A percentile compares a stretch with the other conserved stretches of the same genome.
Evolutionary conservation across 139 green algal species (phyloP).

Genomic region (Dunaliella primolecta): DNA sequence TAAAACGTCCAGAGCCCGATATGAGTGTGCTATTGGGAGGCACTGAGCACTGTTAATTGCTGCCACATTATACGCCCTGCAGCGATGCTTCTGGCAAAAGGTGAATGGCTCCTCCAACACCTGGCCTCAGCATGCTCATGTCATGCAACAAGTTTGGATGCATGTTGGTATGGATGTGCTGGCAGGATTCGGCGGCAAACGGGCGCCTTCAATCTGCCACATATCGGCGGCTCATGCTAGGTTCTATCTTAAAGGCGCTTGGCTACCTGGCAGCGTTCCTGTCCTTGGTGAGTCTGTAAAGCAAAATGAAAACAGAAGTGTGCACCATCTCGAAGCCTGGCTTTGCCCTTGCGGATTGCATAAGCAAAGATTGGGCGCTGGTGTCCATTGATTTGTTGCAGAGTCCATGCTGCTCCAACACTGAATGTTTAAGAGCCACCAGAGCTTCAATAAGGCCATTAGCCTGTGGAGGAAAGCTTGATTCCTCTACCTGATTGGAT

Average conservation of each 20-base stretch:
- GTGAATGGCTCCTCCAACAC: too few species aligned
- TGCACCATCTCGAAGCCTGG: too few species aligned
- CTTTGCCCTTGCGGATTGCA: too few species aligned
- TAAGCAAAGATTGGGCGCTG: too few species aligned
- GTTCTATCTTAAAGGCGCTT: background rate
- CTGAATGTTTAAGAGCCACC: background rate
- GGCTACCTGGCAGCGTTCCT: background rate
- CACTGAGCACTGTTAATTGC: too few species aligned
- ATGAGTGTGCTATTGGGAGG: too few species aligned
- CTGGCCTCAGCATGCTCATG: too few species aligned
- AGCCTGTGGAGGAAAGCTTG: background rate
- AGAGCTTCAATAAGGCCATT: background rate
- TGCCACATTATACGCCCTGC: too few species aligned
- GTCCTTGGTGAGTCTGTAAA: background rate
- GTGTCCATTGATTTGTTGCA: background rate
- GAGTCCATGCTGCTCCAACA: background rate
- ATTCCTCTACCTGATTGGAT: background rate
- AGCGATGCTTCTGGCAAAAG: too few species aligned
- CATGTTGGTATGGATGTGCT: too few species aligned
- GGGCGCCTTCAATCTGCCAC: background rate
- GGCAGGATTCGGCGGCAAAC: background rate
- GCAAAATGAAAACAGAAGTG: background rate
- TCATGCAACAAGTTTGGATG: too few species aligned
- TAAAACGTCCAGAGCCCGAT: too few species aligned
- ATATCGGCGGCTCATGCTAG: background rate